These are phyloP conservation scores for Erysimum cheiri DNA, from an alignment of 441 rosid genomes.

Conservation along the genomic window DNA sequence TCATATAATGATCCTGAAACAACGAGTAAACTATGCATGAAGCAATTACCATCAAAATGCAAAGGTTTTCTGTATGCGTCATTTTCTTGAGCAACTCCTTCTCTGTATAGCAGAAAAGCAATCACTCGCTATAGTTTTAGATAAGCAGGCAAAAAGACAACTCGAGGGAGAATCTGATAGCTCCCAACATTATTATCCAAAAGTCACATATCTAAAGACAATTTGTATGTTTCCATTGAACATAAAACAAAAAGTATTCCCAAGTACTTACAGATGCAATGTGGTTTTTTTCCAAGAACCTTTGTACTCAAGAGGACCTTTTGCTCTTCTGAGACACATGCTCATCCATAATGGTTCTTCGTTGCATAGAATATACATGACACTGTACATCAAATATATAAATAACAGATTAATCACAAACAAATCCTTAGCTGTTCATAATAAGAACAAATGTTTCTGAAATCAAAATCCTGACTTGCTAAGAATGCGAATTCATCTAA, in stretches of 20 bases:
- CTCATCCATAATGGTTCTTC: slow-evolving; percentile 98
- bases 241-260: slow-evolving; percentile 12
- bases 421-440: background rate
- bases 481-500: background rate
- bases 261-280: slow-evolving; percentile 60
- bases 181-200: slow-evolving; percentile 4
- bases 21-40: background rate
- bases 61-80: slow-evolving; percentile 49
- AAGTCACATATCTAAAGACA: background rate
- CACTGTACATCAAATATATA: slow-evolving; percentile 52
- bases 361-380: slow-evolving; percentile 83
- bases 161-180: background rate
- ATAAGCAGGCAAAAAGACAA: background rate
- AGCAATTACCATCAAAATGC: slow-evolving; percentile 69
- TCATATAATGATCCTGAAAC: background rate
- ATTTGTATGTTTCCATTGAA: background rate
- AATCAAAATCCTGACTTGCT: background rate
- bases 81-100: slow-evolving; percentile 58
- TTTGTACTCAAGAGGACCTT: slow-evolving; percentile 63
- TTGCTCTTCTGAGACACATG: slow-evolving; percentile 61
- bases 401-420: background rate
- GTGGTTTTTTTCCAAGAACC: slow-evolving; percentile 94
- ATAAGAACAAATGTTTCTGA: background rate
- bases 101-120: slow-evolving; percentile 52
- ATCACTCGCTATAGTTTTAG: background rate